Base-by-base conservation (phyloP, 2,329 filamentous ascomycete genomes). In the Aspergillus floridensis region DNA sequence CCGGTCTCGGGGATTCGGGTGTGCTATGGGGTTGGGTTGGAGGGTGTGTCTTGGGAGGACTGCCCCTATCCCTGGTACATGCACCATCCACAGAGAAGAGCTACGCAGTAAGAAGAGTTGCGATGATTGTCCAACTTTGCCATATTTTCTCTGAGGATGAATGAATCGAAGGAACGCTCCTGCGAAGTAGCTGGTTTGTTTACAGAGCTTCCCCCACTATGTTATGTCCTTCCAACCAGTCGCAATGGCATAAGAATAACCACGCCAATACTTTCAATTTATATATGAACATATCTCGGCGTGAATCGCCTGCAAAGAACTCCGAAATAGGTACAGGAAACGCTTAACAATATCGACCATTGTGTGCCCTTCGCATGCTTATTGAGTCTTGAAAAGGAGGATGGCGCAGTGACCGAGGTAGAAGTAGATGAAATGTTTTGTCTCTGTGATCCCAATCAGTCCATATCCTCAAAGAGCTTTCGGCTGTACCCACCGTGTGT, bases 401-500 rank as follows among this genome's bases (percentile, higher is more conserved):
- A 99, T 98, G 61, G 95, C 95, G 78, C 92, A 97, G 83, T 98
- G 95, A 57, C 95, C 95, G 61, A 99, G 89, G 82, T 99, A 99
- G 82, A 99, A 99, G 82, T 99, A 99, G 77, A 99, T 97, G 82
- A 99, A 99, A 80, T 99, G 95, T 82, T 98, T 98, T 29, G 95
- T 98, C 79, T 98, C 95, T 97, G 80, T 41, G 47, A 4, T 44
- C 6, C 8, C 49, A 58, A 22, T 72, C 57, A 56, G 56, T 14
- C 22, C 19, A n/a, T 24, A 14, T 10, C 8, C 12, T 11, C n/a
- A 26, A 49, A 4, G 7, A 31, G 44, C 56, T 21, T 51, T 35
- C 55, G 64, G 85, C 62, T 85, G 32, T 46, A 48, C 53, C 47
- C 26, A 96, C 93, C 93, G 74, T 99, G 95, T 46, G 95, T 99